phyloP scores from a whole-genome alignment of 2,329 filamentous ascomycete species.

The Chaetomium olivaceum region DNA sequence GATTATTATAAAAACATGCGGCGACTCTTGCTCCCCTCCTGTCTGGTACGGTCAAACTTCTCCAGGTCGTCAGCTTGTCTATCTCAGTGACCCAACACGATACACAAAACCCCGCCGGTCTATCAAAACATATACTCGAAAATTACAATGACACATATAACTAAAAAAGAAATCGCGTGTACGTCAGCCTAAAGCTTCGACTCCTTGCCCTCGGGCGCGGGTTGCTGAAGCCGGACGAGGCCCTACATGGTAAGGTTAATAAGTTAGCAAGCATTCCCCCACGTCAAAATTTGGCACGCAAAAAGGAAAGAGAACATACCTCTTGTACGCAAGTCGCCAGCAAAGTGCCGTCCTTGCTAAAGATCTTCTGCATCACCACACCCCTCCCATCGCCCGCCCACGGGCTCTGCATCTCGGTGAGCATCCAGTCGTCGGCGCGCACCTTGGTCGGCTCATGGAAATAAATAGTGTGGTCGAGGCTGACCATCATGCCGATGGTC shows the following conservation, averaged over 20 bases:
- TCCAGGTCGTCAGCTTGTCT: neutral
- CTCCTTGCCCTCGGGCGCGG: conserved; percentile 23
- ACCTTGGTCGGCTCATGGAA: conserved; percentile 63
- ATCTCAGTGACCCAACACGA: neutral
- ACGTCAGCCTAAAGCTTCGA: conserved; percentile 27
- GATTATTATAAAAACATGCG: neutral
- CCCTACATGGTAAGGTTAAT: conserved; percentile 40
- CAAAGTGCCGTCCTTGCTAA: conserved; percentile 67
- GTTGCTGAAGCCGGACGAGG: conserved; percentile 47
- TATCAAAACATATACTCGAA: neutral
- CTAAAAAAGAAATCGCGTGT: too few relatives aligned
- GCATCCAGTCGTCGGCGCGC: conserved; percentile 73
- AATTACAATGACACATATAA: neutral
- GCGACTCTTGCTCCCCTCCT: neutral
- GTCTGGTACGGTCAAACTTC: neutral
- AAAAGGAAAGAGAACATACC: conserved; percentile 47
- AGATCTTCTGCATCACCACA: conserved; percentile 74
- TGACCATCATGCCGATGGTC: conserved; percentile 81
- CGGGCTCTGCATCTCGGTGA: conserved; percentile 75
- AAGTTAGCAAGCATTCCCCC: conserved; percentile 28
- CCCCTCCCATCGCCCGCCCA: conserved; percentile 79
- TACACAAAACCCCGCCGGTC: neutral
- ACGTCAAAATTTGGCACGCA: neutral
- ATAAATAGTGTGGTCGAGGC: conserved; percentile 73
- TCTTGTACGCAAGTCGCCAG: conserved; percentile 81